Evolutionary conservation across 2,329 filamentous ascomycete species (phyloP).

Genomic region (Diplodia intermedia): DNA sequence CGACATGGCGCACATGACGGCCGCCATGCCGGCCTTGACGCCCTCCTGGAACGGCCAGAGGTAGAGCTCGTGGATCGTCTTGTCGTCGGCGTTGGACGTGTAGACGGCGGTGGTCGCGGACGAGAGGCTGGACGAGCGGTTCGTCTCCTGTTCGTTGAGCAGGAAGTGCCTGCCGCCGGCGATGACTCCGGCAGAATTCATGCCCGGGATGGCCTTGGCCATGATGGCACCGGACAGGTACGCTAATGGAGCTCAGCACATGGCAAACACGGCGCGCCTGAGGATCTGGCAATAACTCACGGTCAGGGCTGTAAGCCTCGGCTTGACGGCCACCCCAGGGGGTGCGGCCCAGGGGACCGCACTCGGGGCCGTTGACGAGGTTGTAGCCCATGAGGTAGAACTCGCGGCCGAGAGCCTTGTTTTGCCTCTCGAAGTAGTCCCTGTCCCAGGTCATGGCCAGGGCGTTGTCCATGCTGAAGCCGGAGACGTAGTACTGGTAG

Average conservation of each 20-base stretch:
- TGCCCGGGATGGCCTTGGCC: slow-evolving; percentile 15
- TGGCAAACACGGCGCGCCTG: not conserved
- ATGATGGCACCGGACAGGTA: slow-evolving; percentile 18
- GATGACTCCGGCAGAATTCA: slow-evolving; percentile 24
- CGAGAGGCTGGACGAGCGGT: slow-evolving; percentile 31
- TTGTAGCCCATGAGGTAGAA: slow-evolving; percentile 38
- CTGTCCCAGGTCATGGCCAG: slow-evolving; percentile 39
- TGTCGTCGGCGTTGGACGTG: slow-evolving; percentile 39
- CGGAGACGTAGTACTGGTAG: slow-evolving; percentile 38
- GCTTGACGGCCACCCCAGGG: slow-evolving; percentile 27
- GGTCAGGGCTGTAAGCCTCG: slow-evolving; percentile 25
- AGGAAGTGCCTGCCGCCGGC: slow-evolving; percentile 38
- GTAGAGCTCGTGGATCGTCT: slow-evolving; percentile 43
- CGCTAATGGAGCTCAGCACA: not conserved
- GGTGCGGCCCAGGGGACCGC: slow-evolving; percentile 18
- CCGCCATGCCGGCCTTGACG: slow-evolving; percentile 40
- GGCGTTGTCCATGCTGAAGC: slow-evolving; percentile 37
- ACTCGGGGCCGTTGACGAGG: slow-evolving; percentile 36
- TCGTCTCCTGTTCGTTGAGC: slow-evolving; percentile 44
- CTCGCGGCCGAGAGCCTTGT: slow-evolving; percentile 36
- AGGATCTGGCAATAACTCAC: not conserved
- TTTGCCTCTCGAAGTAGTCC: slow-evolving; percentile 35
- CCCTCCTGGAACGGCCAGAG: slow-evolving; percentile 43
- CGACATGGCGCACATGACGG: slow-evolving; percentile 47
- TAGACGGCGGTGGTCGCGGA: not conserved